A percentile compares a stretch with the other conserved stretches of the same genome.
Evolutionary conservation across 805 yeast genomes (phyloP).

Genomic region (Starmerella lactis-condensi): DNA sequence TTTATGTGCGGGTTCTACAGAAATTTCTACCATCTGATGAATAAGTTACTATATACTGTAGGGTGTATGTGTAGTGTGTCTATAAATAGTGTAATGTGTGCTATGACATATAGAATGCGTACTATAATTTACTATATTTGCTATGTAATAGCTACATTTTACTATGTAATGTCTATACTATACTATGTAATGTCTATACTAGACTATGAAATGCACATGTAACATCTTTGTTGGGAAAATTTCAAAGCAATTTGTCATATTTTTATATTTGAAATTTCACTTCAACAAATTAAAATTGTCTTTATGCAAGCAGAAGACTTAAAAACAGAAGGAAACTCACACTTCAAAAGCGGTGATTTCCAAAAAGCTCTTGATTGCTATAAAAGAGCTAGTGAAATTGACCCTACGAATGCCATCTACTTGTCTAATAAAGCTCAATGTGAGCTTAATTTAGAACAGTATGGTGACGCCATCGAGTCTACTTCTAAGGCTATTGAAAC

Average conservation of each 20-base stretch:
- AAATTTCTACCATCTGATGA: constrained; percentile 8
- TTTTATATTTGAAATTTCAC: background rate
- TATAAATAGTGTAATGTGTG: background rate
- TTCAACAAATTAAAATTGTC: too few relatives aligned
- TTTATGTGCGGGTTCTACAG: constrained; percentile 13
- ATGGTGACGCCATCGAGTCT: constrained; percentile 70
- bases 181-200: too few relatives aligned
- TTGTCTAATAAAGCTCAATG: constrained; percentile 79
- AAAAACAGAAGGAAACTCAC: constrained; percentile 54
- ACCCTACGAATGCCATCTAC: constrained; percentile 43
- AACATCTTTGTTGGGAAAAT: background rate
- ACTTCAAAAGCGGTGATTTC: constrained; percentile 40
- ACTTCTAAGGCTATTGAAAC: constrained; percentile 50
- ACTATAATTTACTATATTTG: background rate
- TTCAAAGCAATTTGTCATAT: background rate
- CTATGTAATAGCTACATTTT: too few relatives aligned
- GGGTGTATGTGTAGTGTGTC: background rate
- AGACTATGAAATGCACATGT: too few relatives aligned
- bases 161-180: too few relatives aligned
- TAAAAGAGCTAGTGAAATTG: constrained; percentile 50
- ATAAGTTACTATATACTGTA: too few relatives aligned
- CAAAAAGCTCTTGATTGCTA: constrained; percentile 48
- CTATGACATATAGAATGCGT: background rate
- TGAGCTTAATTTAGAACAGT: constrained; percentile 66
- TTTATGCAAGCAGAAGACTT: constrained; percentile 4